Evolutionary conservation across 768 basidiomycete genomes (phyloP), one percentile per base, ranked within the genome.

Genomic region (Dioszegia crocea): DNA sequence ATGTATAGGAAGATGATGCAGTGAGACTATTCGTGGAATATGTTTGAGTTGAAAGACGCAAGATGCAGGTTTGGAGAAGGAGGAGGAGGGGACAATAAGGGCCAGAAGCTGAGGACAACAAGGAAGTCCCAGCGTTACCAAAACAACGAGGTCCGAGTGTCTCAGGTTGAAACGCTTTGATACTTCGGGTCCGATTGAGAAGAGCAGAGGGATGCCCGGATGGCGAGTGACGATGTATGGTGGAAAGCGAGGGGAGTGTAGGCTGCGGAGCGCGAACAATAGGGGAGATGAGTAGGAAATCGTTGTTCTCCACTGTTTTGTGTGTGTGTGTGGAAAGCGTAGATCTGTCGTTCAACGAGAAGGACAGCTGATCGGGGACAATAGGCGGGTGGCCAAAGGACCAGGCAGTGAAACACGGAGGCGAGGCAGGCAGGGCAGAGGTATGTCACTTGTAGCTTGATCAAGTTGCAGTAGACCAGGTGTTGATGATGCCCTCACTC

Each of bases 11-110:
- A 19, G n/a, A 19, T 12, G 29, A 36, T 36, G 31, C n/a, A 36
- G 49, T 29, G 9, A 6, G 33, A 33, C 8, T 26, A 48, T 30
- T 29, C 2, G 29, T 29, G 30, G 24, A 31, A 48, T n/a, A 31
- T 29, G 24, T 17, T 16, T 24, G 29, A 50, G 30, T 33, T 36
- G 21, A 19, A 23, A 9, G 17, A 50, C 30, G 8, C 17, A 36
- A 50, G 29, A 27, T 30, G 31, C 30, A 50, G 30, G 14, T 36
- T 33, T 17, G 49, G 27, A 16, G 26, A 17, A 19, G 26, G 44
- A 45, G 4, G 44, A 45, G 44, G 44, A 16, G 49, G 17, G 12
- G 19, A 50, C 27, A 50, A 50, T 29, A 50, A 50, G 30, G 49
- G 31, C 31, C 29, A 23, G 17, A 14, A 6, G 4, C 36, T 17